A percentile compares a stretch with the other conserved stretches of the same genome.
Evolutionary conservation across 352 stramenopile genomes (phyloP).

Genomic region (Achlya hypogyna): DNA sequence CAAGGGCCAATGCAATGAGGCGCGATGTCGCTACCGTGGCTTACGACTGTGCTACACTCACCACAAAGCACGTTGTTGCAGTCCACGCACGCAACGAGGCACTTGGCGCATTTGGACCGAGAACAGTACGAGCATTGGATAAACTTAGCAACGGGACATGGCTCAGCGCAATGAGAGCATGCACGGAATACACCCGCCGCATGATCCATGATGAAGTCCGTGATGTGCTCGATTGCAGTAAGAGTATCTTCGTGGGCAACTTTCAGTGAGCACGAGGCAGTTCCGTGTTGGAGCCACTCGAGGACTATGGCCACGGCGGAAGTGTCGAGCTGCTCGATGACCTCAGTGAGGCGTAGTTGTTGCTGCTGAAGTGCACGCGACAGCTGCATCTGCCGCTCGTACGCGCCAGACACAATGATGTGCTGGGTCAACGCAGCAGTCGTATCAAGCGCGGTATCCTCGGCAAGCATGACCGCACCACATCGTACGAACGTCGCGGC

Average conservation of each 20-base stretch:
- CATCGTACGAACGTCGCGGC: neutral
- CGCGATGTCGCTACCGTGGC: neutral
- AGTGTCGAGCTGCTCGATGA: neutral
- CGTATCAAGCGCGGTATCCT: neutral
- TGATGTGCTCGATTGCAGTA: neutral
- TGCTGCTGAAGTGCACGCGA: neutral
- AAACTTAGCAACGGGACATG: neutral
- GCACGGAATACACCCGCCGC: neutral
- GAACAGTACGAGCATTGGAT: neutral
- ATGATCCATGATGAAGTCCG: neutral
- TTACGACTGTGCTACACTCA: neutral
- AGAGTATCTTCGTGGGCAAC: neutral
- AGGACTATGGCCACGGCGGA: neutral
- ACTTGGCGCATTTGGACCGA: neutral
- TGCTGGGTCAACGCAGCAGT: neutral
- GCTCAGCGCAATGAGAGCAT: neutral
- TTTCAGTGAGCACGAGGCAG: neutral
- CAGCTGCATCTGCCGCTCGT: slow-evolving; percentile 1
- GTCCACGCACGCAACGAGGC: neutral
- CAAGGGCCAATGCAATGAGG: neutral
- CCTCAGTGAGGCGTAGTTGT: neutral
- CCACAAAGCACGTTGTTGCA: neutral
- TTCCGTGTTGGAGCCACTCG: neutral
- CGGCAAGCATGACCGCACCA: neutral
- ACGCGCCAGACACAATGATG: neutral